Evolutionary conservation across 352 stramenopile species (phyloP).

Genomic region (Phytophthora tentaculata): DNA sequence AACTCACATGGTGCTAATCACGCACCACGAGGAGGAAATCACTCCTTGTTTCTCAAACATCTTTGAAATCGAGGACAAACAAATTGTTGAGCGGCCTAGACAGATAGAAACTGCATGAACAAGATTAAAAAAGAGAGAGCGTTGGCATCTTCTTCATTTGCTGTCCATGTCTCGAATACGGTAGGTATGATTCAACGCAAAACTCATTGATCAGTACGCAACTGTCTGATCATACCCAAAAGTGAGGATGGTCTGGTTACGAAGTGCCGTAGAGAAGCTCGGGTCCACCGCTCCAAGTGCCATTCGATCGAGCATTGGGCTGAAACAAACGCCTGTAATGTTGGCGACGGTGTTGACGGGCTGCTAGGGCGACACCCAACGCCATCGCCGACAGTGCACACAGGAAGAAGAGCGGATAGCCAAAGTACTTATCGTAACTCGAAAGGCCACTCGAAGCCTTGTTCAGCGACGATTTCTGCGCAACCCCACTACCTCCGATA

Average conservation of each 20-base stretch:
- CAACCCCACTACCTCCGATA: not conserved
- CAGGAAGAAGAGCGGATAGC: slow-evolving; percentile 36
- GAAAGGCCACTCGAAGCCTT: slow-evolving; percentile 2
- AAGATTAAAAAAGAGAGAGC: not conserved
- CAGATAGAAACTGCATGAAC: slow-evolving; percentile 29
- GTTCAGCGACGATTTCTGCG: slow-evolving; percentile 9
- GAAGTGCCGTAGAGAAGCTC: slow-evolving; percentile 30
- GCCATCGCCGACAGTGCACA: slow-evolving; percentile 33
- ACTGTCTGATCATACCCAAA: not conserved
- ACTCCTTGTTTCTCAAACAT: slow-evolving; percentile 79
- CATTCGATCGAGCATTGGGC: not conserved
- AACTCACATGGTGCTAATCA: slow-evolving; percentile 90
- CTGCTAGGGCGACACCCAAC: slow-evolving; percentile 19
- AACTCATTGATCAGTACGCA: no score
- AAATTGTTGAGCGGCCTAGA: slow-evolving; percentile 48
- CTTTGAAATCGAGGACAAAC: slow-evolving; percentile 81
- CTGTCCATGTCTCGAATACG: no score
- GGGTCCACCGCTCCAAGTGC: not conserved
- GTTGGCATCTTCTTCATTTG: not conserved
- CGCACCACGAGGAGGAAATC: slow-evolving; percentile 93
- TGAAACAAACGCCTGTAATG: slow-evolving; percentile 13
- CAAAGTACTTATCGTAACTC: slow-evolving; percentile 13
- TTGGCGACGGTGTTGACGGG: slow-evolving; percentile 22
- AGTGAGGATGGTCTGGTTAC: slow-evolving; percentile 16
- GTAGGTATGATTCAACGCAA: no score